Base-by-base conservation (phyloP, 441 rosid species). In the Erodium texanum region DNA sequence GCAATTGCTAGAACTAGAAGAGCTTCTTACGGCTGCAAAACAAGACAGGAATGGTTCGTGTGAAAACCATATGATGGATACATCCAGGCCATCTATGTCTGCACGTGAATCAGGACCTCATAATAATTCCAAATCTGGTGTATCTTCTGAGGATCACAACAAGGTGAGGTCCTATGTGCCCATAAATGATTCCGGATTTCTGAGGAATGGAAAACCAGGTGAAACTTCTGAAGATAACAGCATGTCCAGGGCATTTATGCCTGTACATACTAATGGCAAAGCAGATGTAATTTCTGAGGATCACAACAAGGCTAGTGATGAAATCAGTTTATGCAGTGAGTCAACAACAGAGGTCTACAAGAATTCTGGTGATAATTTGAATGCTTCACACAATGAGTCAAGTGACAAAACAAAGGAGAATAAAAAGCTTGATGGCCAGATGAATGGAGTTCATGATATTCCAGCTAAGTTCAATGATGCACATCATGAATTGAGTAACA, bases 1-100 rank as follows among this genome's bases (percentile, higher is more conserved):
- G 85, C 97, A 87, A 67, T 75, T 94, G 74, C 78, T 94, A 74
- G 99, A 94, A 78, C 82, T 94, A 75, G 96, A 92, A 78, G 96
- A 89, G 70, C 90, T 89, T 66, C 75, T 94, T 69, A 81, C 66
- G 41, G 66, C 36, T 78, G 83, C 85, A 52, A 88, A 79, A 77
- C 83, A 68, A 74, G 94, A 82, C 54, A 70, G 66, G 65, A 78
- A 74, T 71, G 67, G 61, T 36, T 52, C 71, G 64, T 29, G 15
- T 62, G 78, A 81, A 71, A 76, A 66, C 75, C 71, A 67, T 63
- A 78, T 56, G 7, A 66, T 73, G 24, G 78, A 77, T 58, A 48
- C 43, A 32, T 74, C 77, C 24, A 62, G 73, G 68, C 74, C 67
- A 62, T 75, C 83, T 68, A 20, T 70, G 48, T 29, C 72, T 72